Evolutionary conservation across 352 stramenopile genomes (phyloP).

Genomic region (Globisporangium mamillatum): DNA sequence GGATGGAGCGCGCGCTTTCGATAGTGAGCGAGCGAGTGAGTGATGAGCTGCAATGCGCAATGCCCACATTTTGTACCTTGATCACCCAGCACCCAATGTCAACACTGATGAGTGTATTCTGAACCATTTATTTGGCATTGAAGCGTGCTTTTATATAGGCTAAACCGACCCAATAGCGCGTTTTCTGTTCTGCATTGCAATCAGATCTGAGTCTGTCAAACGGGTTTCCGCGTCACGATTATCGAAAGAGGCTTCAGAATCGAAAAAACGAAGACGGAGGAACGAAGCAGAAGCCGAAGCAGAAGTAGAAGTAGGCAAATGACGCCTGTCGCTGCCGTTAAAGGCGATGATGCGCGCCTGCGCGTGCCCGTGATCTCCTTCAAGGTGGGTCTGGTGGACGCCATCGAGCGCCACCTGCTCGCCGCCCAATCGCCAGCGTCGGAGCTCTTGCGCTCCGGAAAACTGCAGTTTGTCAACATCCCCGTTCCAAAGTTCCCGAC

Average conservation of each 20-base stretch:
- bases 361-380: conserved; percentile 36
- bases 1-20: background rate
- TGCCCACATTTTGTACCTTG: background rate
- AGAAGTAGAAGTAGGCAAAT: background rate
- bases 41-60: background rate
- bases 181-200: background rate
- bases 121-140: too few species aligned
- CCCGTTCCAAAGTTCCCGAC: conserved; percentile 16
- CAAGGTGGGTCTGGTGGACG: conserved; percentile 28
- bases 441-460: conserved; percentile 14
- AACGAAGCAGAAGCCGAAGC: background rate
- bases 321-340: background rate
- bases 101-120: background rate
- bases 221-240: background rate
- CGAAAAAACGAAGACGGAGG: background rate
- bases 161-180: background rate
- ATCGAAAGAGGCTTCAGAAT: background rate
- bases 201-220: conserved; percentile 1
- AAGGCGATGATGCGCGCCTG: conserved; percentile 2
- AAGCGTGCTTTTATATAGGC: background rate
- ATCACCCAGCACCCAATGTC: background rate
- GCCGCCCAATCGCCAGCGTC: conserved; percentile 4
- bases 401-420: conserved; percentile 25
- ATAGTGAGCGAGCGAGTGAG: background rate
- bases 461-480: conserved; percentile 34